Percentiles rank a stretch among this genome's conserved stretches.
Conservation (phyloP, 2,329 filamentous ascomycete species). For the Sordariomycetes sp. region DNA sequence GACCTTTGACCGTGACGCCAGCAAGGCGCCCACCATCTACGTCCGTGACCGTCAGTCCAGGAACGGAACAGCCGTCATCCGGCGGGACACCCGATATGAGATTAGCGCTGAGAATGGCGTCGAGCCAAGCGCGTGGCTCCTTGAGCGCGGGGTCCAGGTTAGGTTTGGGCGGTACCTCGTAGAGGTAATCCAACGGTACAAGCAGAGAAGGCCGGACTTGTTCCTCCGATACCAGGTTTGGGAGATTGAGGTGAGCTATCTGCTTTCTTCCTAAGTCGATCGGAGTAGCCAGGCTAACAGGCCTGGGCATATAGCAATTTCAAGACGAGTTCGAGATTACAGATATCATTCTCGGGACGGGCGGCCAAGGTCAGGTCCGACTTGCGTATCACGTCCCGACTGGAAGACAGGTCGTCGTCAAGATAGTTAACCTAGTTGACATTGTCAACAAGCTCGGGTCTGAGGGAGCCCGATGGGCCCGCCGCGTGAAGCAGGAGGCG, state of each 20-base stretch:
- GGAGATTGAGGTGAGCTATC: neutral
- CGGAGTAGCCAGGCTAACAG: too few relatives aligned
- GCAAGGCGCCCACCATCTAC: constrained; percentile 22
- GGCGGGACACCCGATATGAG: neutral
- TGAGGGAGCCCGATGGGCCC: neutral
- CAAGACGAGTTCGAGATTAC: constrained; percentile 2
- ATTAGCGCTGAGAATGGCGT: neutral
- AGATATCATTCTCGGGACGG: constrained; percentile 1
- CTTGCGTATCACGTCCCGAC: constrained; percentile 1
- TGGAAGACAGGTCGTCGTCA: constrained; percentile 1
- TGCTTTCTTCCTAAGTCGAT: neutral
- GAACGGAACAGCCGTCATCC: constrained; percentile 20
- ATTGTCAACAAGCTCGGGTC: neutral
- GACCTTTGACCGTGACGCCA: neutral
- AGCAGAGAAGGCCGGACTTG: neutral
- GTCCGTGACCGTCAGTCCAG: constrained; percentile 40
- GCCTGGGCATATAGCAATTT: neutral
- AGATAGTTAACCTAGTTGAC: constrained; percentile 1
- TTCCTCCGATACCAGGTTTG: neutral
- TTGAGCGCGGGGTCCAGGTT: neutral
- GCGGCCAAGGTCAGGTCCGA: constrained; percentile 4
- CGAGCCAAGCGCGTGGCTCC: neutral
- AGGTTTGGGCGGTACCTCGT: neutral
- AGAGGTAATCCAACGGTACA: neutral
- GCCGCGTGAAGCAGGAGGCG: neutral